Conservation (phyloP, 176 grass and related monocot genomes). For the Melocanna baccifera region DNA sequence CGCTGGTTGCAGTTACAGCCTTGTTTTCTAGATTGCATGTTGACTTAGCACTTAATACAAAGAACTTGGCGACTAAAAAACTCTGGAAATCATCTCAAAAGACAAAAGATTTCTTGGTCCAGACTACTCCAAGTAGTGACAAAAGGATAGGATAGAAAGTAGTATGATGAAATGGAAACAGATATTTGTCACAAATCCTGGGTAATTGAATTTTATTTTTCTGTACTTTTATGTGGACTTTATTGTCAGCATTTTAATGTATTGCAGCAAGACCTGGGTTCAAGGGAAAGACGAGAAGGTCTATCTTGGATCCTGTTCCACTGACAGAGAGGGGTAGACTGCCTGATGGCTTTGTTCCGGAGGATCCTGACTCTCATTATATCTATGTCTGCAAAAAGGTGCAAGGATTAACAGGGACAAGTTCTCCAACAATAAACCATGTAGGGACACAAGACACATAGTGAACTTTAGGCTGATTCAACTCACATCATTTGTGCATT, state of each 20-base stretch:
- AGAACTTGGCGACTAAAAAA: background rate
- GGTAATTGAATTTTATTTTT: background rate
- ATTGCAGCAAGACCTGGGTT: conserved; percentile 88
- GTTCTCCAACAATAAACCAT: conserved; percentile 19
- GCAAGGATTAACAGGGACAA: conserved; percentile 28
- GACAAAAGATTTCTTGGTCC: conserved; percentile 9
- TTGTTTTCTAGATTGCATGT: background rate
- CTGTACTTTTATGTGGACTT: background rate
- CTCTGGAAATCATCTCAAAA: background rate
- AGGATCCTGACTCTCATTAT: conserved; percentile 98
- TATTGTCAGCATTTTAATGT: conserved; percentile 16
- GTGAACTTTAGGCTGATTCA: conserved; percentile 35
- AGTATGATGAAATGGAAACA: conserved; percentile 7
- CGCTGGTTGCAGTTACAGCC: background rate
- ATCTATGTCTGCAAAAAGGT: conserved; percentile 86
- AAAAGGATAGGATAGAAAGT: background rate
- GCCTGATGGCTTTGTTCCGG: conserved; percentile 62
- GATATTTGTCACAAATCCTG: background rate
- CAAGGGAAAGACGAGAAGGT: conserved; percentile 49
- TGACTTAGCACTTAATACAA: background rate
- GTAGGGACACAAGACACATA: conserved; percentile 18
- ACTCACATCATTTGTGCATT: conserved; percentile 23
- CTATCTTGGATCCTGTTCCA: conserved; percentile 75
- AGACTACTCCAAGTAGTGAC: background rate
- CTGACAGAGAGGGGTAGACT: conserved; percentile 65